Conservation (phyloP, 805 yeast genomes). For the Saccharomycopsis microspora region DNA sequence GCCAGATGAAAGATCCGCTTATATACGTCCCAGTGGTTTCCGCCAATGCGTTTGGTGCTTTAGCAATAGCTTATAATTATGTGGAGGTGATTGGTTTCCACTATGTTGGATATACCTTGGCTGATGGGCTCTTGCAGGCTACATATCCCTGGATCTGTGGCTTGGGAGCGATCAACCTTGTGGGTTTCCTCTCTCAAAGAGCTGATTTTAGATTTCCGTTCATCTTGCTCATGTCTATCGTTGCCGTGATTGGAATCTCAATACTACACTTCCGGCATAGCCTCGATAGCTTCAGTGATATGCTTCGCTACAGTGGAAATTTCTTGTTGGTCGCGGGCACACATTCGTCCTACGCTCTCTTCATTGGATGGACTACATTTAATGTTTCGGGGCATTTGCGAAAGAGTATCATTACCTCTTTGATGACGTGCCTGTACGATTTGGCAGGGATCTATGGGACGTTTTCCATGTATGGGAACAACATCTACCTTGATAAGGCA, state of each 20-base stretch:
- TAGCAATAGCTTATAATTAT: not conserved
- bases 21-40: constrained; percentile 1
- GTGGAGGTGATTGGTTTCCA: not conserved
- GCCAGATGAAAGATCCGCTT: constrained; percentile 2
- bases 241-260: constrained; percentile 38
- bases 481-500: constrained; percentile 33
- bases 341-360: constrained; percentile 54
- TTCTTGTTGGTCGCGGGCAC: constrained; percentile 48
- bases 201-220: constrained; percentile 24
- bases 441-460: constrained; percentile 49
- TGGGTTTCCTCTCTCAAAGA: constrained; percentile 41
- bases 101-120: not conserved
- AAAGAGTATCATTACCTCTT: constrained; percentile 44
- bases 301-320: constrained; percentile 45
- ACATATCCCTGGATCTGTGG: constrained; percentile 44
- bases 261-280: constrained; percentile 31
- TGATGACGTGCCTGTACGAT: constrained; percentile 60
- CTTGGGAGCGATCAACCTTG: constrained; percentile 39
- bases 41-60: not conserved
- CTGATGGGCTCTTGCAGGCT: not conserved
- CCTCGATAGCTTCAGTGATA: constrained; percentile 23
- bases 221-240: constrained; percentile 17
- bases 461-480: constrained; percentile 19
- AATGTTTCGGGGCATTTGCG: constrained; percentile 54
- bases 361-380: constrained; percentile 57